A percentile compares a stretch with the other conserved stretches of the same genome.
Conservation (phyloP, 2,329 filamentous ascomycete species). For the Botryosphaeria dothidea region DNA sequence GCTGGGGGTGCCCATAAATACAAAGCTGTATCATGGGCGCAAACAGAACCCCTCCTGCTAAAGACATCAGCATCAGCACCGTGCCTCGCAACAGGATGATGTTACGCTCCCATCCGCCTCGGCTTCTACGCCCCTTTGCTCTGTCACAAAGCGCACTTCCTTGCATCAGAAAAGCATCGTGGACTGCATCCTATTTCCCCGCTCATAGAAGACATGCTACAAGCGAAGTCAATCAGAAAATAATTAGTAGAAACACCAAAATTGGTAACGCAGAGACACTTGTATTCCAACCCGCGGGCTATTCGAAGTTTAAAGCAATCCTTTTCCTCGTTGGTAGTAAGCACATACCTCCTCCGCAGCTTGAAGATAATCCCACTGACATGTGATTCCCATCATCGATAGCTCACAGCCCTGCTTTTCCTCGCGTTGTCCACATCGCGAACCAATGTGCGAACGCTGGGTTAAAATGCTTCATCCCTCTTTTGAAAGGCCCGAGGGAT, state of each 20-base stretch:
- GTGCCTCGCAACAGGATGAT: neutral
- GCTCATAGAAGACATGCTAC: no score
- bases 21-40: no score
- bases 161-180: no score
- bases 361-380: neutral
- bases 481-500: neutral
- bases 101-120: neutral
- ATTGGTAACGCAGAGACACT: no score
- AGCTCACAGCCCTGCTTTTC: neutral
- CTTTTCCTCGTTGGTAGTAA: neutral
- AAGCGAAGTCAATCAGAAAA: no score
- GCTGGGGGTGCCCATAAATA: neutral
- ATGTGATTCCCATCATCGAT: neutral
- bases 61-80: neutral
- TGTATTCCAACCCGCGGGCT: no score
- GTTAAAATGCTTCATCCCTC: neutral
- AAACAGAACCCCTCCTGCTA: no score
- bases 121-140: neutral
- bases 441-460: neutral
- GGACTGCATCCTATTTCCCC: no score
- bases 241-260: no score
- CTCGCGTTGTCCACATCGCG: neutral
- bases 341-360: neutral
- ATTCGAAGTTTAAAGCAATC: neutral
- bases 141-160: no score